Evolutionary conservation across 805 yeast species (phyloP), one percentile per base, ranked within the genome.

Genomic region (Starmerella khaoyaiensis): DNA sequence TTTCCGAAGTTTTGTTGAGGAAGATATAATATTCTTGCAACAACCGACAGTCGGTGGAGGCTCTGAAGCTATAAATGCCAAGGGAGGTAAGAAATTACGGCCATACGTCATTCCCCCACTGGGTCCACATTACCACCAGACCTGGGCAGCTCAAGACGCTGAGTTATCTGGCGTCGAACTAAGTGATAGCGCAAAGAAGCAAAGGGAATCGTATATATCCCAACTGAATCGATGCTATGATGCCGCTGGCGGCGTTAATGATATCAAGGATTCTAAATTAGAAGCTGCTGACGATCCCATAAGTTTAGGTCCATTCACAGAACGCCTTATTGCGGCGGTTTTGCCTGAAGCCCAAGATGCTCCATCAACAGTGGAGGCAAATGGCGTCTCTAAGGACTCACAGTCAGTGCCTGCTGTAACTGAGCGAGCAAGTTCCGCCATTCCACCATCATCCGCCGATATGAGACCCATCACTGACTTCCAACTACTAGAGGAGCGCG

Each of bases 231-330:
- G 33, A 24, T 36, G 20, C 20, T 47, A 37, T 33, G 31, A 28
- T 14, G 49, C 53, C 4, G 14, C 16, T 5, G 51, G 53, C 6
- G 21, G 39, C 5, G 3, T 40, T 4, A 23, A 27, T 15, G 48
- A 47, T 9, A 6, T 50, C 18, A 39, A 24, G 16, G 52, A 48
- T 27, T 39, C 35, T 10, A 31, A 21, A 1, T 57, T 86, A 39
- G 87, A 80, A 19, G n/a, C 40, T 4, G 10, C 28, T 7, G 9
- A 20, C 24, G 16, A 46, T 67, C 77, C 0, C 87, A 80, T 87
- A 1, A 77, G 93, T 1, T 78, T 94, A 55, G 98, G 98, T 1
- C 97, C 98, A 1, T 64, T 87, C 24, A 77, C 93, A 0, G 76
- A 86, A 18, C 68, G 98, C 41, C 63, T 87, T 31, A 56, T 87